Base-by-base conservation (phyloP, 441 rosid genomes). In the Aquilaria agallochum region DNA sequence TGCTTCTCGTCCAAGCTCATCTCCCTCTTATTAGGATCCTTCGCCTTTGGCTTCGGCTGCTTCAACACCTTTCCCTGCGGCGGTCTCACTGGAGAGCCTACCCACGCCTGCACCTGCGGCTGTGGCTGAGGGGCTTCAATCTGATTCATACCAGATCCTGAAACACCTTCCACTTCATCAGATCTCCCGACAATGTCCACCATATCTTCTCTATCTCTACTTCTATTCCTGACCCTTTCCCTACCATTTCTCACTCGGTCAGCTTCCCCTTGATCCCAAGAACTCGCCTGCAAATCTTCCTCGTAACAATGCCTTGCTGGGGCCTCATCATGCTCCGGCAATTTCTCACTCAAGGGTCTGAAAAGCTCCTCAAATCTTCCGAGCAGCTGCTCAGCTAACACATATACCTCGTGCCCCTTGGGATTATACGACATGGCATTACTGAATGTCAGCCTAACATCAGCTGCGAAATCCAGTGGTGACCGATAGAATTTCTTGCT, bases 1-100 rank as follows among this genome's bases (percentile, higher is more conserved):
- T 85, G 91, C 74, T 95, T 89, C 70, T 95, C 99, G 52, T 92
- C 97, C 63, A 88, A 70, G 27, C 82, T 87, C 99, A 95, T 95
- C 34, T 74, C 90, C 64, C 98, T 76, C 71, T 94, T 94, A 73
- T 87, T 87, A 0, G 92, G 94, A 79, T 94, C 99, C 72, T 80
- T 94, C 0, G 99, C 99, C 75, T 89, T 95, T 0, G 99, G 99
- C 75, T 95, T 95, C 0, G 97, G 99, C 66, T 74, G 80, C 82
- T 91, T 94, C 52, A 79, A 53, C 4, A 76, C 81, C 73, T 84
- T 81, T 53, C 73, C 81, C 0, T 80, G 78, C 5, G 77, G 74
- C 4, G 67, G 78, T 52, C 79, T 64, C 55, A 74, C 70, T 0
- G 88, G 84, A 1, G 85, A 80, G 2, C 84, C 78, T 10, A 82